These are phyloP conservation scores for Erigeron philadelphicus DNA, from an alignment of 140 eudicot genomes.

Conservation along the genomic window DNA sequence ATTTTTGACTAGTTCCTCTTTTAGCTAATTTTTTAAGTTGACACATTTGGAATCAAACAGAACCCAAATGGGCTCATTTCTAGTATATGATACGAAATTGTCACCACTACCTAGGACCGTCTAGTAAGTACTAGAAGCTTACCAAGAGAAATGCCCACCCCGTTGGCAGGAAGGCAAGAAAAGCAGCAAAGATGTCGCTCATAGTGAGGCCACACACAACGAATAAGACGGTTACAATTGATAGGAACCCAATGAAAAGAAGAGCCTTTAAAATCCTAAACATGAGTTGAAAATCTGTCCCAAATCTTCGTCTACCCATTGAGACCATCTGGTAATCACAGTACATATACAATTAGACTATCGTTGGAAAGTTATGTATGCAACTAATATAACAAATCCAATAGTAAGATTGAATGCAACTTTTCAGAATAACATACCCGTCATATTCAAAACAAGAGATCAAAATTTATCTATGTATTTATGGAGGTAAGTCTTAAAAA, in stretches of 20 bases:
- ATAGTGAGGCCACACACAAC: slow-evolving; percentile 70
- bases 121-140: slow-evolving; percentile 29
- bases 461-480: neutral
- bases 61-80: neutral
- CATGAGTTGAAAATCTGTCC: slow-evolving; percentile 96
- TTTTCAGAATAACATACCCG: neutral
- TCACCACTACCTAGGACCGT: neutral
- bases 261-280: slow-evolving; percentile 92
- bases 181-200: slow-evolving; percentile 70
- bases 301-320: slow-evolving; percentile 92
- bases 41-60: neutral
- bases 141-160: slow-evolving; percentile 96
- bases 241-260: slow-evolving; percentile 82
- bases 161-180: slow-evolving; percentile 89
- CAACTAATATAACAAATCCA: neutral
- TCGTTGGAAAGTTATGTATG: neutral
- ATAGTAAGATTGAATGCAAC: neutral
- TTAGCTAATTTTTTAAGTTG: slow-evolving; percentile 3
- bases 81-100: neutral
- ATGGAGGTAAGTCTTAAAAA: neutral
- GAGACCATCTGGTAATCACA: slow-evolving; percentile 66
- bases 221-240: slow-evolving; percentile 76
- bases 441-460: neutral
- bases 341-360: slow-evolving; percentile 13
- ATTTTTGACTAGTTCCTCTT: neutral